A percentile compares a stretch with the other conserved stretches of the same genome.
Conservation (phyloP, 2,329 filamentous ascomycete genomes). For the Penicillium sp. region DNA sequence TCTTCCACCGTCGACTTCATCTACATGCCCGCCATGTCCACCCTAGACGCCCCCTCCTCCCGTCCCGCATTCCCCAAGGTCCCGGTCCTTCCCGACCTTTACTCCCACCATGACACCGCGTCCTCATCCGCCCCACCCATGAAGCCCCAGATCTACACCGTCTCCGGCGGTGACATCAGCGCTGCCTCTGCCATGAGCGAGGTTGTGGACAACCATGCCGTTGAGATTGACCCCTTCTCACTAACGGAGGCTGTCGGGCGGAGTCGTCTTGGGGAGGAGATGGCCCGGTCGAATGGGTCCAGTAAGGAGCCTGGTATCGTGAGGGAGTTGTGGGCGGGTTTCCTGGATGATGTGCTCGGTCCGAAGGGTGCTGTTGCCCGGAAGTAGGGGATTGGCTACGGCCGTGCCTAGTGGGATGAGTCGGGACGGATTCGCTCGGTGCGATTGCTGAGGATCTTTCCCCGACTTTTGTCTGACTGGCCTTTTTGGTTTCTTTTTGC, state of each 20-base stretch:
- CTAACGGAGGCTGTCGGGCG: slow-evolving; percentile 56
- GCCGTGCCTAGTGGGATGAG: slow-evolving; percentile 5
- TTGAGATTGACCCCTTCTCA: slow-evolving; percentile 61
- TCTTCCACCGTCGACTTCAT: slow-evolving; percentile 66
- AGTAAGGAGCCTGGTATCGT: slow-evolving; percentile 36
- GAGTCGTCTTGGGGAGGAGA: slow-evolving; percentile 42
- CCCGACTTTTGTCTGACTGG: not conserved
- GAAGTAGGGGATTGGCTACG: slow-evolving; percentile 20
- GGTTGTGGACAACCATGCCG: slow-evolving; percentile 59
- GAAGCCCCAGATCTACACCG: slow-evolving; percentile 61
- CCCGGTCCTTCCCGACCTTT: slow-evolving; percentile 54
- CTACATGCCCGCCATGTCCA: slow-evolving; percentile 59
- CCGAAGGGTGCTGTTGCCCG: slow-evolving; percentile 32
- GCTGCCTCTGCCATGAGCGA: slow-evolving; percentile 61
- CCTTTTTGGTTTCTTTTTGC: not conserved
- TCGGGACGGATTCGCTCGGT: slow-evolving; percentile 18
- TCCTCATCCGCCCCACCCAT: slow-evolving; percentile 43
- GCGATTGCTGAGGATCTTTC: slow-evolving; percentile 11
- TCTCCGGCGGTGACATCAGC: slow-evolving; percentile 45
- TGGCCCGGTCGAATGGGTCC: slow-evolving; percentile 39
- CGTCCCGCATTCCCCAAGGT: slow-evolving; percentile 48
- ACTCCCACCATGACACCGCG: slow-evolving; percentile 35
- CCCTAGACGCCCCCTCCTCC: slow-evolving; percentile 43
- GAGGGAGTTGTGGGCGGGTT: slow-evolving; percentile 41
- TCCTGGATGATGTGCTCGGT: slow-evolving; percentile 45